Conservation (phyloP, 768 basidiomycete species). For the Leccinum ochraceum region DNA sequence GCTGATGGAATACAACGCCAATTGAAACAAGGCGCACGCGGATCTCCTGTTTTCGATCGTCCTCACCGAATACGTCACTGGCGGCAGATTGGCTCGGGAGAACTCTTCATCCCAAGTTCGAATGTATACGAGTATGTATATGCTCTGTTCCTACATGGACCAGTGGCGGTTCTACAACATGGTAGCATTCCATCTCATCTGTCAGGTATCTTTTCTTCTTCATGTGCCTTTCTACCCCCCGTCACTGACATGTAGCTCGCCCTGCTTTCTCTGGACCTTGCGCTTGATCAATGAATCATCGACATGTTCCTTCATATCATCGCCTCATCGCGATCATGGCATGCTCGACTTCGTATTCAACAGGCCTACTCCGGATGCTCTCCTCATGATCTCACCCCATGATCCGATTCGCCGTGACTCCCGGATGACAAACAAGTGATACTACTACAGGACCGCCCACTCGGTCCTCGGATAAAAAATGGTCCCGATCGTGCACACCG, state of each 20-base stretch:
- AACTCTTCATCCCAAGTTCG: neutral
- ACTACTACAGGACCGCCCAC: neutral
- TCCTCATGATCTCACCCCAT: neutral
- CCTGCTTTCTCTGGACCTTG: neutral
- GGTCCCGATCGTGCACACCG: neutral
- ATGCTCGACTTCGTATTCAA: neutral
- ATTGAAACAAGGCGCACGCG: neutral
- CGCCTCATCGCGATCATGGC: neutral
- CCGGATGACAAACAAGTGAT: neutral
- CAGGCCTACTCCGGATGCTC: neutral
- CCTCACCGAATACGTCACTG: neutral
- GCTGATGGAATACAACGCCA: neutral
- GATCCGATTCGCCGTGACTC: neutral
- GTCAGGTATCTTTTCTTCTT: neutral
- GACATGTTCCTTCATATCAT: neutral
- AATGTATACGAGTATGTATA: neutral
- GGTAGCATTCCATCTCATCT: slow-evolving; percentile 2
- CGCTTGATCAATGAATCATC: neutral
- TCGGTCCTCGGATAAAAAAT: neutral
- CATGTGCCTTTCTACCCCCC: neutral
- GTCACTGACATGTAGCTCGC: neutral
- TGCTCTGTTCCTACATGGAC: neutral
- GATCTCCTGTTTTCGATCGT: neutral
- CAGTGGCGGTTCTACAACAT: neutral
- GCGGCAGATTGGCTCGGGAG: neutral